Evolutionary conservation across 192 early-diverging fungal species (phyloP), one percentile per base, ranked within the genome.

Genomic region (Podila clonocystis): DNA sequence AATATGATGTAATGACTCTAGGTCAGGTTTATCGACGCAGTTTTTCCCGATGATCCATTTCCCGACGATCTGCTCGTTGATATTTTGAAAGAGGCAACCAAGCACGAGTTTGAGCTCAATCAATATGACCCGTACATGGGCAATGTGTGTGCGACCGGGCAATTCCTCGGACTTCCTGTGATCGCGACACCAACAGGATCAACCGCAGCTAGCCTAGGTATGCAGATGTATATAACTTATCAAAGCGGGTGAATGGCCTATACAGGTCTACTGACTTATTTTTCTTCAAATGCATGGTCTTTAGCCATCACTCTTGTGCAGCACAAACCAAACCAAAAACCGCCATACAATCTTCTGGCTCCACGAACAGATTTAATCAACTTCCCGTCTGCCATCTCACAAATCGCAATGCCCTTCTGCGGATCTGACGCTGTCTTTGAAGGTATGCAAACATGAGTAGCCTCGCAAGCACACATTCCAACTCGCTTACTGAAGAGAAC

Each of bases 251-350:
- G 34, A 36, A 9, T 36, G 34, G 6, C 34, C 9, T 36, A 36
- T 0, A 36, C 34, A 9, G 34, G 34, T 45, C 3, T 15, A 17
- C 41, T 45, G 11, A 45, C 15, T 22, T 15, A 55, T 55, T 2
- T 22, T 17, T 55, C 17, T 26, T 9, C 52, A 8, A 24, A 24
- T 24, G 52, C 4, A 45, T 15, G 8, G 5, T 17, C 9, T 8
- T 19, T 55, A 55, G 52, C 52, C 52, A 55, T 55, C 20, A 26
- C 20, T 55, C 52, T 55, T 26, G n/a, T 11, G 0, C 52, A 55
- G 52, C 24, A 55, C 52, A 55, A 55, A 55, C 24, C 52, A 55
- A 55, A 55, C 22, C 52, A 55, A 55, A 55, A 55, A 17, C 52
- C 52, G 0, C 52, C 52, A 24, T 55, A 55, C 24, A 24, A 24